Percentiles rank a stretch among this genome's conserved stretches.
phyloP scores from a whole-genome alignment of 129 eudicot genomes.

The Arctium minus region DNA sequence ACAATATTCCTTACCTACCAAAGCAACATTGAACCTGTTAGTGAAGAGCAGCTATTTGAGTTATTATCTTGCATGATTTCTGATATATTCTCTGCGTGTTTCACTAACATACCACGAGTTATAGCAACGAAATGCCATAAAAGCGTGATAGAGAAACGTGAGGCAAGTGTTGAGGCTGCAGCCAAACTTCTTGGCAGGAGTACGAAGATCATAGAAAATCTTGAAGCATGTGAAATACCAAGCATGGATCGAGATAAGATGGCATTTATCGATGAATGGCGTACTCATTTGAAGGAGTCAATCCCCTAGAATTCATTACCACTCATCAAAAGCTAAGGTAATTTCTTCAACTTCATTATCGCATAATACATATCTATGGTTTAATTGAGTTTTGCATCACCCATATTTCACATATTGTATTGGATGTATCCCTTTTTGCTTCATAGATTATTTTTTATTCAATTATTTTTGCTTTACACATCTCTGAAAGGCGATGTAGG shows the following conservation, averaged over 20 bases:
- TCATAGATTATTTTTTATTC: too few relatives aligned
- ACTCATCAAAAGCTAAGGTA: too few relatives aligned
- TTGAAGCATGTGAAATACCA: constrained; percentile 4
- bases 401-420: too few relatives aligned
- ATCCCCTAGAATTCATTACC: background rate
- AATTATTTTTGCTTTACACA: too few relatives aligned
- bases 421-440: too few relatives aligned
- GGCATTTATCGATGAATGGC: constrained; percentile 27
- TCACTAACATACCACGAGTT: constrained; percentile 21
- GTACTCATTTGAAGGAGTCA: background rate
- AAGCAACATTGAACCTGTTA: background rate
- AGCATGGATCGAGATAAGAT: constrained; percentile 15
- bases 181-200: constrained; percentile 30
- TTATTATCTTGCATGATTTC: constrained; percentile 25
- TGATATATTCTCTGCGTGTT: constrained; percentile 24
- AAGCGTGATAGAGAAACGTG: constrained; percentile 24
- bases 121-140: constrained; percentile 14
- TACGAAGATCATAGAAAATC: constrained; percentile 5
- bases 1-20: constrained; percentile 17
- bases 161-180: constrained; percentile 18
- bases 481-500: too few relatives aligned
- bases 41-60: background rate
- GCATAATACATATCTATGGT: too few relatives aligned
- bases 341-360: too few relatives aligned
- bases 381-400: too few relatives aligned